phyloP scores from a whole-genome alignment of 78 protist species.

The Planoprotostelium fungivorum region DNA sequence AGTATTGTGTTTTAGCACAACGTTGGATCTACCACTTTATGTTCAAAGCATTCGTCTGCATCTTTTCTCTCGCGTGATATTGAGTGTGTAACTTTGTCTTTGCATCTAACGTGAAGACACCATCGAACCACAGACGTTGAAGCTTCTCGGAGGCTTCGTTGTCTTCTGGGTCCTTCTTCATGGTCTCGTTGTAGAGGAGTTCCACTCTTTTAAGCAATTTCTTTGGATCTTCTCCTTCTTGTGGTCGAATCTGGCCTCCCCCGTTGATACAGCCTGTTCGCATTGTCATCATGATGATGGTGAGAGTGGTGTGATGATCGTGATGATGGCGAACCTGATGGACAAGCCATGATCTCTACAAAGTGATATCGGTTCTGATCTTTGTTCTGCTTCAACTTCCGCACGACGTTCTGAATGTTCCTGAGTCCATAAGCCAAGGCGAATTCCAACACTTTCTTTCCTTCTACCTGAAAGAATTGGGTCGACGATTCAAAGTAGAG shows the following conservation, averaged over 20 bases:
- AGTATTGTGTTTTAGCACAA: too few species aligned
- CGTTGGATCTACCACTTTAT: constrained; percentile 46
- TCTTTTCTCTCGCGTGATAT: constrained; percentile 59
- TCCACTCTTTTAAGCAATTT: constrained; percentile 17
- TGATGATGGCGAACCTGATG: constrained; percentile 25
- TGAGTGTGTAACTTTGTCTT: constrained; percentile 49
- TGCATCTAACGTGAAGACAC: constrained; percentile 31
- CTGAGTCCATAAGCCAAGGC: constrained; percentile 87
- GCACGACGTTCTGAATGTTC: constrained; percentile 91
- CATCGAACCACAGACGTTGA: constrained; percentile 39
- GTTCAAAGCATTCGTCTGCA: constrained; percentile 26
- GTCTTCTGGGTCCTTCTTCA: neutral
- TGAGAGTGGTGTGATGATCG: neutral
- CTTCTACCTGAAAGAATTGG: constrained; percentile 20
- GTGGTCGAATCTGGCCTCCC: constrained; percentile 58
- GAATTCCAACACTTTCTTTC: constrained; percentile 43
- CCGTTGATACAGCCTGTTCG: constrained; percentile 47
- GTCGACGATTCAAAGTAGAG: neutral
- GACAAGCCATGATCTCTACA: constrained; percentile 68
- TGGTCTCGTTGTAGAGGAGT: constrained; percentile 15
- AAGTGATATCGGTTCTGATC: constrained; percentile 18
- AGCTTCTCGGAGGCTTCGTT: constrained; percentile 10
- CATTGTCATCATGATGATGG: neutral
- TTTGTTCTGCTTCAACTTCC: constrained; percentile 44
- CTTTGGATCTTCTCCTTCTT: constrained; percentile 17